Conservation (phyloP, 2,329 filamentous ascomycete species). For the Cytospora schulzeri region DNA sequence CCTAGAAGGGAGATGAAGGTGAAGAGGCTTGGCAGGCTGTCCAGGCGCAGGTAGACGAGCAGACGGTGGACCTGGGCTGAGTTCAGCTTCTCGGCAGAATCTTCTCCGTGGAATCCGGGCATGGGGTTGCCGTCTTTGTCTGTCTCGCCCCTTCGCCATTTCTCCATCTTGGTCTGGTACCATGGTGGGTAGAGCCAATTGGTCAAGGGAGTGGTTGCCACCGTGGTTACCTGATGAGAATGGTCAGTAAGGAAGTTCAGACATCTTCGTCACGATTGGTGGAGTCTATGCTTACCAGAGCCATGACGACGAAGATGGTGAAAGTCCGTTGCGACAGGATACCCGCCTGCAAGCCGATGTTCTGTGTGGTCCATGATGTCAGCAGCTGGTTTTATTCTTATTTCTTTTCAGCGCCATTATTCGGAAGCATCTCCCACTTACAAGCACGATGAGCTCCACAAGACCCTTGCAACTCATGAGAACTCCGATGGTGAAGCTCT, state of each 20-base stretch:
- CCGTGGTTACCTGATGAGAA: slow-evolving; percentile 65
- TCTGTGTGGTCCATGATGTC: slow-evolving; percentile 41
- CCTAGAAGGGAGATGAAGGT: slow-evolving; percentile 80
- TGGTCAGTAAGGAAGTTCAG: not conserved
- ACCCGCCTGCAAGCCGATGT: slow-evolving; percentile 77
- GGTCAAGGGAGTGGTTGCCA: slow-evolving; percentile 78
- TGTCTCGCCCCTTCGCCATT: slow-evolving; percentile 78
- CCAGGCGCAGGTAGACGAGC: slow-evolving; percentile 80
- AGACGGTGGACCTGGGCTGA: slow-evolving; percentile 59
- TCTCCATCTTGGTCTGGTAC: slow-evolving; percentile 55
- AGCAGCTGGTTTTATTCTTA: slow-evolving; percentile 12
- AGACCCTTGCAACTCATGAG: slow-evolving; percentile 97
- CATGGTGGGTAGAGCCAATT: slow-evolving; percentile 71
- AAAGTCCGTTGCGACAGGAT: slow-evolving; percentile 82
- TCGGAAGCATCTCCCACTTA: slow-evolving; percentile 45
- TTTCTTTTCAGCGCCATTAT: not conserved
- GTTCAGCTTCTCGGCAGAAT: slow-evolving; percentile 37
- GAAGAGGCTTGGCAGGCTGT: slow-evolving; percentile 80
- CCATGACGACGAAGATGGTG: slow-evolving; percentile 95
- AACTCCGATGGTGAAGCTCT: slow-evolving; percentile 83
- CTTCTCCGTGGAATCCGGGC: slow-evolving; percentile 31
- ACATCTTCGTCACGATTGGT: not conserved
- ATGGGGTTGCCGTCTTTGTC: slow-evolving; percentile 69
- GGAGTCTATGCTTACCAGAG: slow-evolving; percentile 49
- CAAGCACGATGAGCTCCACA: slow-evolving; percentile 91